Evolutionary conservation across 345 rosid species (phyloP).

Genomic region (Erucastrum elatum): DNA sequence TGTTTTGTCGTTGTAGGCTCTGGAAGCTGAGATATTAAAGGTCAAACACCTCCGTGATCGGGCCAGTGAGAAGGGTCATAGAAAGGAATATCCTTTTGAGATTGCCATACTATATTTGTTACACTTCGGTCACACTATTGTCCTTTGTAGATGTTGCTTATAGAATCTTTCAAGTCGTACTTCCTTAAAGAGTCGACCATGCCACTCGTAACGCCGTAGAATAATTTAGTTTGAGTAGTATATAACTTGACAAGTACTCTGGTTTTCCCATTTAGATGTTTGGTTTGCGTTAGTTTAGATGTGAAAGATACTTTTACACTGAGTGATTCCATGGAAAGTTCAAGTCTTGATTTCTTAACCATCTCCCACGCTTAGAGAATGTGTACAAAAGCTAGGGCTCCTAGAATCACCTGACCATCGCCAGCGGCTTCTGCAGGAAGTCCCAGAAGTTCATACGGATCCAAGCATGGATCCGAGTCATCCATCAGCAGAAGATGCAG

Average conservation of each 20-base stretch:
- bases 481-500: background rate
- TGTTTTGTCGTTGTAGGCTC: background rate
- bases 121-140: background rate
- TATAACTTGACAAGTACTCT: background rate
- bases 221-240: background rate
- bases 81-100: background rate
- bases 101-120: background rate
- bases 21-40: background rate
- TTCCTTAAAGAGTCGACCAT: background rate
- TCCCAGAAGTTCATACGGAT: background rate
- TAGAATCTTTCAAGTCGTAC: background rate
- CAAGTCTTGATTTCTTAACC: background rate
- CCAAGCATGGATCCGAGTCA: background rate
- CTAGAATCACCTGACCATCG: background rate
- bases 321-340: background rate
- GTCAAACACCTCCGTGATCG: background rate
- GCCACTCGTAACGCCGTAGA: background rate
- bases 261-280: background rate
- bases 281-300: background rate
- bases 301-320: background rate
- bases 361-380: background rate
- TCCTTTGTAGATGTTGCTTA: background rate
- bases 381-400: background rate
- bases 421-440: background rate
- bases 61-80: background rate